These are phyloP conservation scores for Carex sylvatica DNA, from an alignment of 202 grass and related monocot genomes.

Conservation along the genomic window DNA sequence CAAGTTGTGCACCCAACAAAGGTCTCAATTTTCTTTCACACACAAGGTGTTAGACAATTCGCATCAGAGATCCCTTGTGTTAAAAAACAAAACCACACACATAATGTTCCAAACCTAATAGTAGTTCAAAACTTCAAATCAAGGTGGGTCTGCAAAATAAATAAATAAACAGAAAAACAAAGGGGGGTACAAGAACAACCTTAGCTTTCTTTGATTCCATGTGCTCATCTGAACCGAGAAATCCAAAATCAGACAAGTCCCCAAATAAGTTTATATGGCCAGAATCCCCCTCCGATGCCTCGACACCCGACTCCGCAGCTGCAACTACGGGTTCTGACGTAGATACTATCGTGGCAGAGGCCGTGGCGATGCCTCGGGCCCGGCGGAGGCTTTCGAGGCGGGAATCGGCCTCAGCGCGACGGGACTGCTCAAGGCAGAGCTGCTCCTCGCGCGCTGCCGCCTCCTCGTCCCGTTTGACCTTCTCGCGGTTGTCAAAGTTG, in stretches of 20 bases:
- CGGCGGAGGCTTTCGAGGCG: slow-evolving; percentile 52
- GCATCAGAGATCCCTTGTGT: too few species aligned
- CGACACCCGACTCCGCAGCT: neutral
- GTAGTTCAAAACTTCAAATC: neutral
- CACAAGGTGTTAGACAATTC: too few species aligned
- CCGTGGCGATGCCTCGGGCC: slow-evolving; percentile 44
- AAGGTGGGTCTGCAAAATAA: neutral
- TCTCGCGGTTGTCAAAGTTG: slow-evolving; percentile 94
- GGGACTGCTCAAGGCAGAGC: slow-evolving; percentile 59
- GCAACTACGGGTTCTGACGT: neutral
- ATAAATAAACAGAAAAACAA: neutral
- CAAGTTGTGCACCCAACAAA: too few species aligned
- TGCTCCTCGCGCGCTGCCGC: slow-evolving; percentile 84
- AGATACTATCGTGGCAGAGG: neutral
- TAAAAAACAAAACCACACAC: neutral
- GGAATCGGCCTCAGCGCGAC: slow-evolving; percentile 59
- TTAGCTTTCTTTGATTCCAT: slow-evolving; percentile 19
- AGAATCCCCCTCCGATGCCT: slow-evolving; percentile 28
- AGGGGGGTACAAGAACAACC: neutral
- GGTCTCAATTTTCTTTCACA: too few species aligned
- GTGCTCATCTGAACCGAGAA: slow-evolving; percentile 42
- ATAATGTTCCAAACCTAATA: slow-evolving; percentile 3
- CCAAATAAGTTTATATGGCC: slow-evolving; percentile 80
- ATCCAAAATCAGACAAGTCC: slow-evolving; percentile 45
- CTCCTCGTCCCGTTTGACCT: slow-evolving; percentile 78